Base-by-base conservation (phyloP, 2,329 filamentous ascomycete species). In the Hansfordia pulvinata region DNA sequence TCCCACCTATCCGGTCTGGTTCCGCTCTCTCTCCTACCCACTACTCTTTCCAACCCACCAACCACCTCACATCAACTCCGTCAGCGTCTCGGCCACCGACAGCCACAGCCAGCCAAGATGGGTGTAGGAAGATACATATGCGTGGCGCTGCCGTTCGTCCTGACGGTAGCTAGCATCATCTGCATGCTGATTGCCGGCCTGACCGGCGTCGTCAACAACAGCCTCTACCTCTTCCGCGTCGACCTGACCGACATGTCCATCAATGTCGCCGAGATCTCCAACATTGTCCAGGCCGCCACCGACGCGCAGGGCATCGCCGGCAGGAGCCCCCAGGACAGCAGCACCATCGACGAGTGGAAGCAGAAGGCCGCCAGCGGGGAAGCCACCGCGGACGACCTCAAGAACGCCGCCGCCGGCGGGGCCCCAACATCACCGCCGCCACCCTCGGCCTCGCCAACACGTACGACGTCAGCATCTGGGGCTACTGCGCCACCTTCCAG, bases 381-480 rank as follows among this genome's bases (percentile, higher is more conserved):
- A n/a, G n/a, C n/a, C 23, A 11, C 17, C 23, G 14, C 16, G 14
- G 14, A 24, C 13, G 51, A 53, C 21, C 38, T 50, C 15, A 40
- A 50, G 8, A 43, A 47, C 27, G 35, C 43, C n/a, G 39, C 19
- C 30, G 33, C 11, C 23, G 23, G 30, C 17, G 27, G 34, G 7
- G 27, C 34, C 22, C 17, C 37, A 73, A 70, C 52, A 60, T 76
- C 43, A 73, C 66, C 4, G 69, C 69, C 6, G 37, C 48, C 2
- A 54, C 69, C 14, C 61, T 82, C 22, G 62, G 68, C 29, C 66
- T 93, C 32, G 69, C 66, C 43, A 73, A 88, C 47, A 64, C 74
- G 44, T 96, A 94, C 67, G 69, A 80, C 34, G 64, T 96, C 46
- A 72, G 69, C 46, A 64, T 96, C 19, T 93, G 83, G 80, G 80